phyloP scores from a whole-genome alignment of 352 stramenopile genomes.

The Pythium utonaiense region DNA sequence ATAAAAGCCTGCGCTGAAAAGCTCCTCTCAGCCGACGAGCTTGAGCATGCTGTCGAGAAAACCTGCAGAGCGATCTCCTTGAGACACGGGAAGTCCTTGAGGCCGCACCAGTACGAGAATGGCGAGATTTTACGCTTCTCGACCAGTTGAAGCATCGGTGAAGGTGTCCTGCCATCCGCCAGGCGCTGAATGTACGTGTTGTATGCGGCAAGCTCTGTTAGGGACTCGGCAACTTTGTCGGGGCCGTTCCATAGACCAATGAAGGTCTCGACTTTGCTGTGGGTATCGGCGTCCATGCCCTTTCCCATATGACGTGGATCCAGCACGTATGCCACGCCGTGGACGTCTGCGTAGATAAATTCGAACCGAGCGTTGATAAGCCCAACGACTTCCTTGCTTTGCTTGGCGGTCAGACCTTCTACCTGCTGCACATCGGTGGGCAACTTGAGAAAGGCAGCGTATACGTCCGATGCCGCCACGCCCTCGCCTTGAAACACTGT shows the following conservation, averaged over 20 bases:
- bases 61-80: not conserved
- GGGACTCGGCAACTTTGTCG: not conserved
- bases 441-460: not conserved
- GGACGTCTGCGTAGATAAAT: not conserved
- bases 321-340: not conserved
- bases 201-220: not conserved
- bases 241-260: not conserved
- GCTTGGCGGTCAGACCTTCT: not conserved
- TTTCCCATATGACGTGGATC: not conserved
- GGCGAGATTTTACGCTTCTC: too few species aligned
- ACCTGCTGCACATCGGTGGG: not conserved
- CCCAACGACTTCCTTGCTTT: not conserved
- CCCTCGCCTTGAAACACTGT: not conserved
- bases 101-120: too few species aligned
- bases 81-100: too few species aligned
- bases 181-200: not conserved
- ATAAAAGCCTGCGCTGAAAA: not conserved
- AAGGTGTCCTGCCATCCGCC: too few species aligned
- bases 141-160: too few species aligned
- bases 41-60: not conserved
- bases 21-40: not conserved
- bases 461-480: not conserved
- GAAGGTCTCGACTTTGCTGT: not conserved
- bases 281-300: not conserved
- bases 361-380: not conserved